These are phyloP conservation scores for Lachnellula subtilissima DNA, from an alignment of 2,329 filamentous ascomycete genomes.

Conservation along the genomic window DNA sequence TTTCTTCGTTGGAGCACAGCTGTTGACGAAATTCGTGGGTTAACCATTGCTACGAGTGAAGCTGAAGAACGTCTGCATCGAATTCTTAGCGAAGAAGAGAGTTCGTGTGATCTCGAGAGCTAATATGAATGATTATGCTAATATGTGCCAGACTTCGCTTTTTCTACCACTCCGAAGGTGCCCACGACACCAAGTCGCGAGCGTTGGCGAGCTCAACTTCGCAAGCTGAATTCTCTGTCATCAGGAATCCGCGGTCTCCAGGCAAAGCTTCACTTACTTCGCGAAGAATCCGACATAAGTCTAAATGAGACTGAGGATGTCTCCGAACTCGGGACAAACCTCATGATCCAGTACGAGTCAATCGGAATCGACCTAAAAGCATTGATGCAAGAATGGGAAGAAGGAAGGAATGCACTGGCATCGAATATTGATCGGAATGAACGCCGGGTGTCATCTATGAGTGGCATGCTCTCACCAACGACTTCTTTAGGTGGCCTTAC, in stretches of 20 bases:
- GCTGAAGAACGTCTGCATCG: conserved; percentile 62
- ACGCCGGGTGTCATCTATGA: conserved; percentile 61
- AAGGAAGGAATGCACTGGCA: conserved; percentile 76
- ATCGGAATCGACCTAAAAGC: conserved; percentile 83
- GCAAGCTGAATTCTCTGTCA: conserved; percentile 82
- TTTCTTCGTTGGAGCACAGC: conserved; percentile 74
- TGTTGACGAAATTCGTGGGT: conserved; percentile 64
- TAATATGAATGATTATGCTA: conserved; percentile 13
- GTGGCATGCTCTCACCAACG: conserved; percentile 50
- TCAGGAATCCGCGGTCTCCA: conserved; percentile 88
- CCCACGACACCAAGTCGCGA: conserved; percentile 71
- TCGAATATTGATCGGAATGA: conserved; percentile 78
- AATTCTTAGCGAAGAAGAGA: conserved; percentile 75
- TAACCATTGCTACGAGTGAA: conserved; percentile 57
- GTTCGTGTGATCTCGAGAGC: conserved; percentile 43
- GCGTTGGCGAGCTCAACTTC: conserved; percentile 78
- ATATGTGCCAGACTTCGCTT: conserved; percentile 44
- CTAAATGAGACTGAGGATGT: conserved; percentile 70
- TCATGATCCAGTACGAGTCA: conserved; percentile 90
- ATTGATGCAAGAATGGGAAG: conserved; percentile 79
- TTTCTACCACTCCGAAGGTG: conserved; percentile 52
- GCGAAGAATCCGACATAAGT: conserved; percentile 80
- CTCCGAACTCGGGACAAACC: conserved; percentile 68
- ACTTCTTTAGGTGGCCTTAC: conserved; percentile 64
- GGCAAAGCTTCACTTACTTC: conserved; percentile 86